Base-by-base conservation (phyloP, 257 asterid genomes). In the Solanum lycopersicoides region DNA sequence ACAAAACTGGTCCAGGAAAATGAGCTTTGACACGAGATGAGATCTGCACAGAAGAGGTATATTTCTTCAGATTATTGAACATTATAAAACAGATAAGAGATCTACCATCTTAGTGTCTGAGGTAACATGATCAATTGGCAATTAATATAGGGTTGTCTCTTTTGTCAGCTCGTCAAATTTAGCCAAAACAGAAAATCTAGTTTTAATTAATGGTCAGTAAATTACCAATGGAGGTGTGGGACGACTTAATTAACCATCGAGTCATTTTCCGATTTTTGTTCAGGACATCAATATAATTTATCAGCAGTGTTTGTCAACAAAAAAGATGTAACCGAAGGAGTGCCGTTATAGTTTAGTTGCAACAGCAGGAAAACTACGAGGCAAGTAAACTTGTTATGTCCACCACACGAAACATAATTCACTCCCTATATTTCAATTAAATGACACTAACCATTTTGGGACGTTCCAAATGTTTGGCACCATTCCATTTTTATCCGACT, bases 1-100 rank as follows among this genome's bases (percentile, higher is more conserved):
- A 59, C 99, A 95, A 82, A 97, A 84, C 89, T 96, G 99, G 87
- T 97, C 99, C 45, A 96, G 98, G 88, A 96, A 97, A 83, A 97
- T 95, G 88, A 97, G 95, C 95, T 97, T 96, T 28, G 98, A 97
- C 12, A 92, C 94, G 12, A 97, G 93, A 89, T 92, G 93, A 88
- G 98, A 95, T 89, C 99, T 96, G 89, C 28, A 30, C 37, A 72
- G 84, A 90, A 71, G 73, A 87, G 53, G 42, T 63, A 39, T n/a
- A 45, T 50, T 37, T 21, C 32, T 77, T 37, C 83, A 75, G 34
- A 42, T 82, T 50, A 14, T 34, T 30, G 34, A 32, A 86, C 72
- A 79, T 56, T 12, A 65, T 76, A 65, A 56, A 42, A 68, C 45
- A 50, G 42, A 53, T 18, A 5, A 80, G 25, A 80, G 34, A 82